These are phyloP conservation scores for Aspergillus phoenicis DNA, from an alignment of 2,329 filamentous ascomycete species.

Conservation along the genomic window DNA sequence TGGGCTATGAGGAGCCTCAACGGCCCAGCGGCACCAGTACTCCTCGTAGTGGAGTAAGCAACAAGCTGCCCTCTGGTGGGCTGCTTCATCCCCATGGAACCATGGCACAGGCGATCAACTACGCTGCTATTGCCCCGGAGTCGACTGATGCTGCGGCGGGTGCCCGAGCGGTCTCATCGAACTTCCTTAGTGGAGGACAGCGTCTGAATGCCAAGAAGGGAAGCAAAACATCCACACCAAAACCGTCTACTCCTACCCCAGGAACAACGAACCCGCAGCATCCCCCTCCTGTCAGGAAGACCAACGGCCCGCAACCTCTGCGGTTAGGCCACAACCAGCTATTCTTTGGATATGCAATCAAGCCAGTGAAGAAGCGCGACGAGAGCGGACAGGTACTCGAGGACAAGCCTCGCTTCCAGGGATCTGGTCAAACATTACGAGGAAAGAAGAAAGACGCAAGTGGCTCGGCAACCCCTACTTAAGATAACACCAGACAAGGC, in stretches of 20 bases:
- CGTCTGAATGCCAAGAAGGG: slow-evolving; percentile 81
- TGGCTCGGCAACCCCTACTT: slow-evolving; percentile 40
- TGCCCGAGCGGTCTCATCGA: slow-evolving; percentile 67
- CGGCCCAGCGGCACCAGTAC: slow-evolving; percentile 81
- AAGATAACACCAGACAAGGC: slow-evolving; percentile 25
- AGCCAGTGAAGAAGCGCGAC: slow-evolving; percentile 78
- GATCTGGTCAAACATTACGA: slow-evolving; percentile 78
- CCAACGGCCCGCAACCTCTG: slow-evolving; percentile 82
- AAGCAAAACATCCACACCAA: slow-evolving; percentile 72
- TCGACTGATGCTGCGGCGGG: slow-evolving; percentile 66
- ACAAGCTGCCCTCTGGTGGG: slow-evolving; percentile 68
- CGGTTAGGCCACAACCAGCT: slow-evolving; percentile 84
- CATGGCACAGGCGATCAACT: slow-evolving; percentile 99
- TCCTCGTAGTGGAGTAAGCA: slow-evolving; percentile 67
- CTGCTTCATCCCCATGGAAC: slow-evolving; percentile 80
- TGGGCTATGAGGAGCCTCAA: slow-evolving; percentile 90
- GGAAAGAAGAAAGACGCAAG: slow-evolving; percentile 68
- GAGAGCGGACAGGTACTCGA: slow-evolving; percentile 64
- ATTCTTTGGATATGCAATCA: slow-evolving; percentile 95
- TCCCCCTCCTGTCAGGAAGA: slow-evolving; percentile 51
- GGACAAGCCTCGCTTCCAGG: slow-evolving; percentile 74
- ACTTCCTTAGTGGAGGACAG: slow-evolving; percentile 80
- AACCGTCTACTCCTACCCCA: slow-evolving; percentile 71
- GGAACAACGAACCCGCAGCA: slow-evolving; percentile 54
- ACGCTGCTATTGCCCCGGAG: slow-evolving; percentile 81